Base-by-base conservation (phyloP, 2,329 filamentous ascomycete species). In the Cytospora chrysosperma region DNA sequence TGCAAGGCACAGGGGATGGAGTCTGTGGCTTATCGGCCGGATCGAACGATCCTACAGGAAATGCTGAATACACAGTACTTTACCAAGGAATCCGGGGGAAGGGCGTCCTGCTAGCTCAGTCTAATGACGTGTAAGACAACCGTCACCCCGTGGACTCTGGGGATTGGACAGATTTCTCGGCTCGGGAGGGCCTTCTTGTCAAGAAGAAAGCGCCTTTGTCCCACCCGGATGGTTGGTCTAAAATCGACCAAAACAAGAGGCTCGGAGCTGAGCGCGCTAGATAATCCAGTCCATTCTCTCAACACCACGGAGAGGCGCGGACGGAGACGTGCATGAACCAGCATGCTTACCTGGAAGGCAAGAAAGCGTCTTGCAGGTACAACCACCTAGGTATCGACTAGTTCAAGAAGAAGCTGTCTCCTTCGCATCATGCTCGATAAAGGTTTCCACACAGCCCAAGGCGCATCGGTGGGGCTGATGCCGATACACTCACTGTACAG, bases 241-340 rank as follows among this genome's bases (percentile, higher is more conserved):
- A 51, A 65, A 27, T 37, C 40, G 40, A 43, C 56, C 56, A 47
- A 30, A 56, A 47, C 56, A 63, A 34, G 12, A 63, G 32, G 59
- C 60, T 65, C 47, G 52, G 32, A 59, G 53, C 59, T 55, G 55
- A 54, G 63, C 54, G 49, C 59, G 53, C 60, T 65, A 53, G 26
- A 47, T 40, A 32, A 60, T 55, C 63, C 56, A 63, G 50, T 52
- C 34, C 53, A 32, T 40, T 40, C 47, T 21, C 49, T 47, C 24
- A 47, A 17, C 21, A 32, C 40, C 30, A n/a, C 19, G 28, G 28
- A 24, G 21, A 28, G 43, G 55, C n/a, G 27, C 56, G 21, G 50
- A 47, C 56, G 60, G 63, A 54, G 51, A 60, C 47, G 21, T 65
- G 63, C 63, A 65, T 65, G 63, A 65, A 65, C 63, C 34, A 63